phyloP scores from a whole-genome alignment of 2,329 filamentous ascomycete genomes.

The Lomentospora prolificans region DNA sequence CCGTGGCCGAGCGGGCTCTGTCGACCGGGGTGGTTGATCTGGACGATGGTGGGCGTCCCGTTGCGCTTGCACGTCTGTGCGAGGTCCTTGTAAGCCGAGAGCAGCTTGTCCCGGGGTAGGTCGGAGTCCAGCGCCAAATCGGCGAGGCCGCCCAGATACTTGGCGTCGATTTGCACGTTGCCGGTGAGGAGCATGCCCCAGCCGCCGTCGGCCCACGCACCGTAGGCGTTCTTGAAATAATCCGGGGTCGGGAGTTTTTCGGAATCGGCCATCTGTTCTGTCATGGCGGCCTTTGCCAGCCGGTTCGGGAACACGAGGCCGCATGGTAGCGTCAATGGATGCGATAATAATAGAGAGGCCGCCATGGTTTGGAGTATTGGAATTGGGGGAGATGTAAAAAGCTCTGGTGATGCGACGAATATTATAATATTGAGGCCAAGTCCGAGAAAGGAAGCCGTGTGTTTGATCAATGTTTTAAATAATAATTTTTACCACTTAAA shows the following conservation, averaged over 20 bases:
- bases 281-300: constrained; percentile 41
- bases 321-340: constrained; percentile 41
- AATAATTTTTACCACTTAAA: no score
- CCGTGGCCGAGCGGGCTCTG: constrained; percentile 31
- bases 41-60: constrained; percentile 30
- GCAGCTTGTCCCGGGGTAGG: constrained; percentile 13
- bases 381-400: neutral
- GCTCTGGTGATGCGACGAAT: no score
- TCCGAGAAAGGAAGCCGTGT: no score
- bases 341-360: neutral
- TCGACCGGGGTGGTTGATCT: constrained; percentile 37
- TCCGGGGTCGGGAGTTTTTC: constrained; percentile 28
- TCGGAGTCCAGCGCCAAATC: constrained; percentile 25
- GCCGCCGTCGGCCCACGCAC: constrained; percentile 41
- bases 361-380: neutral
- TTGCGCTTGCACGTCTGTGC: constrained; percentile 20
- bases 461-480: no score
- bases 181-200: constrained; percentile 45
- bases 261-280: constrained; percentile 30
- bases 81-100: constrained; percentile 27
- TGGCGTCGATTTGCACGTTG: constrained; percentile 33
- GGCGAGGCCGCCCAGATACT: constrained; percentile 23
- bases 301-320: constrained; percentile 47
- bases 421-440: no score
- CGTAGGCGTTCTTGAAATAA: constrained; percentile 29